Evolutionary conservation across 306 rosid species (phyloP), one percentile per base, ranked within the genome.

Genomic region (apple (Malus domestica)): DNA sequence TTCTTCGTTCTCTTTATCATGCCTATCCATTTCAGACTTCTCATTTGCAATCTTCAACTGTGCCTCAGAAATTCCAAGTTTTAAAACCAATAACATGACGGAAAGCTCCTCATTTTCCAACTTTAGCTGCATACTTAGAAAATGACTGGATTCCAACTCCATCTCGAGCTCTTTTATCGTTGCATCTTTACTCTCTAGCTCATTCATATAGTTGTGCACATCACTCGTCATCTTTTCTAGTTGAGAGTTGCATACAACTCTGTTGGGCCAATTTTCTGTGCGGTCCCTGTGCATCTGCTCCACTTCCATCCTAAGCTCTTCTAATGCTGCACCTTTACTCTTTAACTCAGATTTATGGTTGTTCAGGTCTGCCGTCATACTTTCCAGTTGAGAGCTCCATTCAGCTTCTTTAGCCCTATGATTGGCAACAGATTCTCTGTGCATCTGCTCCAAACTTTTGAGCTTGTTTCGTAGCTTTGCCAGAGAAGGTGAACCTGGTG

Each of bases 31-130:
- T 82, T 86, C 86, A 4, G 68, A 80, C 75, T 70, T 80, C 54
- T 71, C 74, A 30, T 71, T 84, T 6, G 78, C 80, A 44, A 89
- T 79, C 88, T 79, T 82, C 80, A 89, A 64, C 61, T 82, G 91
- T 71, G 89, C 89, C 79, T 89, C 92, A 38, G 77, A 87, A 67
- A 94, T 84, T 72, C 84, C 92, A 45, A 76, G 82, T 60, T 86
- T 86, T 74, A 90, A 77, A 76, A 93, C 97, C 63, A 90, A 78
- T 69, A 88, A 72, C 83, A 79, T 86, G 75, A 88, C 77, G 61
- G 88, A 83, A 66, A 87, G 74, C 88, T 90, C 97, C 82, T 92
- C 95, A 62, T 87, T 92, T 82, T 85, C 76, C 85, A 94, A 79
- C 85, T 83, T 80, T 83, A 86, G 80, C 84, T 89, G 90, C 80